These are phyloP conservation scores for Colletotrichum graminicola DNA, from an alignment of 2,329 filamentous ascomycete species.

Conservation along the genomic window DNA sequence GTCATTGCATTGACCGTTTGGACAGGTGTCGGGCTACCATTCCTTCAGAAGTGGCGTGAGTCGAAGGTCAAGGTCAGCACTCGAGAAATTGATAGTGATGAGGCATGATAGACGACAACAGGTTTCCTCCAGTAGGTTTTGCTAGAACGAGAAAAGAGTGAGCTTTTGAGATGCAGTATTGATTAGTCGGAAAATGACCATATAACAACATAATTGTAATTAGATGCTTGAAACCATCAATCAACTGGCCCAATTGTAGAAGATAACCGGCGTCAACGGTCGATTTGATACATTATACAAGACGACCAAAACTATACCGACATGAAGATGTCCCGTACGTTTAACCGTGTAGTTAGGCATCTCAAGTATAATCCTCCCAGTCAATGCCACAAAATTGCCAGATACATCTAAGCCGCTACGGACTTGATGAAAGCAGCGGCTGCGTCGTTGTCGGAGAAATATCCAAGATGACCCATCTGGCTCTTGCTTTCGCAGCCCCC, in stretches of 20 bases:
- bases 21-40: constrained; percentile 50
- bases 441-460: constrained; percentile 23
- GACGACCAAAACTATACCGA: neutral
- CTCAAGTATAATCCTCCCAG: too few species aligned
- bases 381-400: neutral
- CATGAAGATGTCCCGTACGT: constrained; percentile 27
- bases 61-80: constrained; percentile 24
- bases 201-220: neutral
- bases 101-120: neutral
- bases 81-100: constrained; percentile 33
- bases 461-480: constrained; percentile 26
- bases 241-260: neutral
- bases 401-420: constrained; percentile 12
- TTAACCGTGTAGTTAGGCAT: neutral
- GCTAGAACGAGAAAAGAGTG: neutral
- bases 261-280: neutral
- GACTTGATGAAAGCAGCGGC: constrained; percentile 33
- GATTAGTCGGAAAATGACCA: neutral
- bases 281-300: neutral
- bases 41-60: constrained; percentile 44
- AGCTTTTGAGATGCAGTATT: neutral
- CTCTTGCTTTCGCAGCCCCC: constrained; percentile 31
- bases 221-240: rapidly evolving
- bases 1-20: constrained; percentile 52
- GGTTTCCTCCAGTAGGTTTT: neutral